Conservation (phyloP, 495 filamentous ascomycete species). For the Hypoxylon cercidicola region DNA sequence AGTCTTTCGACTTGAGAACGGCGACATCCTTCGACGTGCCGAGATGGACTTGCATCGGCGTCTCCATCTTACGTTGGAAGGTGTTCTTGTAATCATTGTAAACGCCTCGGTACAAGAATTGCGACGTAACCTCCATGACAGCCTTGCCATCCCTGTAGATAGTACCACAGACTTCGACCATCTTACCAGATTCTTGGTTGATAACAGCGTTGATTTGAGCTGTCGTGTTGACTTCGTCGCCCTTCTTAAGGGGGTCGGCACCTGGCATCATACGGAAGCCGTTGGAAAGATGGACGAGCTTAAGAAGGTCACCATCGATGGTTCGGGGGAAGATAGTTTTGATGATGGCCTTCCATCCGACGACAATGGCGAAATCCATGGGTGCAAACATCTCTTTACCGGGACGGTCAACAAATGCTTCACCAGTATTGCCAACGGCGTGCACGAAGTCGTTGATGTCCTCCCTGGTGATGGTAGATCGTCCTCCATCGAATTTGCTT, state of each 20-base stretch:
- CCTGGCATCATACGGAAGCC: slow-evolving; percentile 98
- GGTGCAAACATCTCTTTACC: slow-evolving; percentile 95
- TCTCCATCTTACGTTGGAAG: slow-evolving; percentile 96
- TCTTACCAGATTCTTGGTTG: slow-evolving; percentile 98
- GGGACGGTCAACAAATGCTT: slow-evolving; percentile 97
- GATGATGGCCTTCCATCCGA: slow-evolving; percentile 98
- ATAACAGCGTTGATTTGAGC: slow-evolving; percentile 97
- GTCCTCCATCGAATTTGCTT: slow-evolving; percentile 87
- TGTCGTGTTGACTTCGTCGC: slow-evolving; percentile 89
- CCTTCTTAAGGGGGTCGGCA: slow-evolving; percentile 92
- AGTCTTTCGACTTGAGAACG: slow-evolving; percentile 93
- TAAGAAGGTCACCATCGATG: slow-evolving; percentile 94
- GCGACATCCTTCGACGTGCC: slow-evolving; percentile 88
- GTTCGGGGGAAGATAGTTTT: slow-evolving; percentile 96
- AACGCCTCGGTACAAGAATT: slow-evolving; percentile 93
- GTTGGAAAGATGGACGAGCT: slow-evolving; percentile 95
- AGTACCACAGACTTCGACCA: slow-evolving; percentile 98
- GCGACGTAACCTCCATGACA: slow-evolving; percentile 99
- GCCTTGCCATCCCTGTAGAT: slow-evolving; percentile 84
- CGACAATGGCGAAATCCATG: slow-evolving; percentile 99
- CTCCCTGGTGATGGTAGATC: slow-evolving; percentile 83
- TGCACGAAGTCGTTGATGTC: slow-evolving; percentile 98
- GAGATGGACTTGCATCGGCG: slow-evolving; percentile 92
- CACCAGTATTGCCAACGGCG: slow-evolving; percentile 96
- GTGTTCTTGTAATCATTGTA: slow-evolving; percentile 97